These are phyloP conservation scores for Colletotrichum cereale DNA, from an alignment of 2,329 filamentous ascomycete genomes.

Conservation along the genomic window DNA sequence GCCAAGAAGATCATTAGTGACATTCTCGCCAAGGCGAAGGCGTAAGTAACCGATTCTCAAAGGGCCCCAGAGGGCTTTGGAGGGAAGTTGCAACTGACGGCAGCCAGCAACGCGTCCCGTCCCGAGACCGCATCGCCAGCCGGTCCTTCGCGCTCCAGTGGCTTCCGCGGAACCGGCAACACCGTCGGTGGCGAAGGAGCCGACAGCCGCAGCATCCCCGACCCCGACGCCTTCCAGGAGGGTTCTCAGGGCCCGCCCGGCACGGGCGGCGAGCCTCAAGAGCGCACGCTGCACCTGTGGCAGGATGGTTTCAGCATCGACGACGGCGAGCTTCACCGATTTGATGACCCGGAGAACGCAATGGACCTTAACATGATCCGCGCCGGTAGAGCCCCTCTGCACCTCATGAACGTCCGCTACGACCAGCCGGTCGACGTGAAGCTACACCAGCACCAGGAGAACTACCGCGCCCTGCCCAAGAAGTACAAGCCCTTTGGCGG, in stretches of 20 bases:
- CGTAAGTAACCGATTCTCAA: conserved; percentile 56
- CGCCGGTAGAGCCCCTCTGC: conserved; percentile 79
- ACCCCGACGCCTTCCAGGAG: conserved; percentile 60
- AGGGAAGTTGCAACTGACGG: not conserved
- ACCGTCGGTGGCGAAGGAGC: conserved; percentile 84
- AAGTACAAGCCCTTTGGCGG: conserved; percentile 83
- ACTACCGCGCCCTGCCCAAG: conserved; percentile 79
- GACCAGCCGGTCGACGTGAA: conserved; percentile 85
- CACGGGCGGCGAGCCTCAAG: conserved; percentile 64
- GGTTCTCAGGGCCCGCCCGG: conserved; percentile 47
- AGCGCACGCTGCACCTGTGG: conserved; percentile 83
- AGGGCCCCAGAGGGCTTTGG: rapidly evolving
- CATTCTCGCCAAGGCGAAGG: conserved; percentile 73
- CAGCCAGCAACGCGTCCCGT: conserved; percentile 69
- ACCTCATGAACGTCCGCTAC: conserved; percentile 81
- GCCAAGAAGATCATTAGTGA: conserved; percentile 71
- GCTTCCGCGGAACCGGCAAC: conserved; percentile 78
- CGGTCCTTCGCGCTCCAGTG: conserved; percentile 61
- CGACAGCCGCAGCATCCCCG: conserved; percentile 76
- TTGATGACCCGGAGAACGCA: conserved; percentile 82
- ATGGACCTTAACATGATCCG: conserved; percentile 81
- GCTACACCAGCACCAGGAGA: conserved; percentile 80
- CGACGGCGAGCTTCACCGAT: conserved; percentile 81
- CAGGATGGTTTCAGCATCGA: conserved; percentile 87
- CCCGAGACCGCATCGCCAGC: conserved; percentile 64